Evolutionary conservation across 2,329 filamentous ascomycete species (phyloP).

Genomic region (Colletotrichum theobromicola): DNA sequence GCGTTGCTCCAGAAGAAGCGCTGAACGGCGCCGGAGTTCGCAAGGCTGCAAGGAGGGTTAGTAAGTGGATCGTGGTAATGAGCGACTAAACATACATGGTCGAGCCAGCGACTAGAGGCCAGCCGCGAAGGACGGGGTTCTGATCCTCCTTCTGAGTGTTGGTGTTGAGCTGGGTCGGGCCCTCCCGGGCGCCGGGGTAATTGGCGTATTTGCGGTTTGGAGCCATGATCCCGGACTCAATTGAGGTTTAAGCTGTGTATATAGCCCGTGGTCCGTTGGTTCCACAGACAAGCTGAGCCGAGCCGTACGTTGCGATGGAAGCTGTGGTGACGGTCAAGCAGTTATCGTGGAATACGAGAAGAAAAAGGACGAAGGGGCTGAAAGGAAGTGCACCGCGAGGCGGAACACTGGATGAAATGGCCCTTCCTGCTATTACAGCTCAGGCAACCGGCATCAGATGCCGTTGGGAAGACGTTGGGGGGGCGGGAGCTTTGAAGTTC

Average conservation of each 20-base stretch:
- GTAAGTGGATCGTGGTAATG: neutral
- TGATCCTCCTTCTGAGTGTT: conserved; percentile 44
- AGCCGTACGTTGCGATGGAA: neutral
- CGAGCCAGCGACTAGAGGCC: conserved; percentile 64
- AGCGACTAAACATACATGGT: conserved; percentile 55
- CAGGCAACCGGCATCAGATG: neutral
- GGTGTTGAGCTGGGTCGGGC: neutral
- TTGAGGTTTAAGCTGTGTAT: neutral
- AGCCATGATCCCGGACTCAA: conserved; percentile 6
- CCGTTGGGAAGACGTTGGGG: neutral
- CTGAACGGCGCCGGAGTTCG: conserved; percentile 65
- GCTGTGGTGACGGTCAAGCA: neutral
- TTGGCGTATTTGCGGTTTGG: conserved; percentile 22
- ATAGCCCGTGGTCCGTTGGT: neutral
- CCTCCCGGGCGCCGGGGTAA: conserved; percentile 20
- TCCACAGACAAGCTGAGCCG: neutral
- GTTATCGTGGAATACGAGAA: neutral
- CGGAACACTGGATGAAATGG: neutral
- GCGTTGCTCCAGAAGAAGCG: conserved; percentile 74
- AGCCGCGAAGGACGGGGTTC: conserved; percentile 75
- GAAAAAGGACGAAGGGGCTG: neutral
- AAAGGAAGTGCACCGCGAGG: neutral
- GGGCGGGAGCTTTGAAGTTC: neutral
- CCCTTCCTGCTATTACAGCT: neutral
- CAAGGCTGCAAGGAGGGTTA: conserved; percentile 49